A percentile compares a stretch with the other conserved stretches of the same genome.
Evolutionary conservation across 352 stramenopile genomes (phyloP).

Genomic region (Phytopythium sindhum): DNA sequence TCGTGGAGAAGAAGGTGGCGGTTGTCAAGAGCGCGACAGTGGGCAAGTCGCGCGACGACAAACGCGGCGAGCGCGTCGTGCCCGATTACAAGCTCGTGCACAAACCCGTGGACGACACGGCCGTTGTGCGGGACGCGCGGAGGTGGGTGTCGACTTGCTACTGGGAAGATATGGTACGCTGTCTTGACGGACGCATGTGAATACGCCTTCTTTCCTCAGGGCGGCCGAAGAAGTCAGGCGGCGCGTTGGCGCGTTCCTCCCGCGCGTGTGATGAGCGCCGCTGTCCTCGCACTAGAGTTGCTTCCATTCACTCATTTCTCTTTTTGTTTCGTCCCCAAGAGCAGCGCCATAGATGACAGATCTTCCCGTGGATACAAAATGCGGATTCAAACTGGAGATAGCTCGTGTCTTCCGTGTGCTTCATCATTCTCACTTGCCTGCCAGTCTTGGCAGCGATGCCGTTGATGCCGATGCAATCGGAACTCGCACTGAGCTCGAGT

Average conservation of each 20-base stretch:
- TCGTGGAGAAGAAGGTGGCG: slow-evolving; percentile 46
- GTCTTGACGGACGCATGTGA: slow-evolving; percentile 4
- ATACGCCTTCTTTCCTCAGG: slow-evolving; percentile 11
- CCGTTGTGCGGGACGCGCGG: slow-evolving; percentile 41
- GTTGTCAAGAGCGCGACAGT: slow-evolving; percentile 57
- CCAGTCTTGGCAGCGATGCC: slow-evolving; percentile 1
- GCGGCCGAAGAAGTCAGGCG: slow-evolving; percentile 24
- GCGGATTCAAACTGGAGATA: background rate
- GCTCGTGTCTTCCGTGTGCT: background rate
- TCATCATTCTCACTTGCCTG: background rate
- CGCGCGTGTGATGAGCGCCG: slow-evolving; percentile 17
- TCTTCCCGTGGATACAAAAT: background rate
- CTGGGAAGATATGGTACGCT: background rate
- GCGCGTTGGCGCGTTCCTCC: slow-evolving; percentile 29
- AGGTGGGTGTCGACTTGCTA: slow-evolving; percentile 20
- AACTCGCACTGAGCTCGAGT: background rate
- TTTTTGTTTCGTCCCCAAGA: background rate
- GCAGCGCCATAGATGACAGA: background rate
- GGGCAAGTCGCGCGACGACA: slow-evolving; percentile 70
- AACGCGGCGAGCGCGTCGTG: slow-evolving; percentile 64
- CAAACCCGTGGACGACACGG: slow-evolving; percentile 37
- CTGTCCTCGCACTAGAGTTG: background rate
- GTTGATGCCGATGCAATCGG: background rate
- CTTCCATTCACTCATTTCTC: background rate
- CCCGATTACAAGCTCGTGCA: slow-evolving; percentile 71